These are phyloP conservation scores for Yamadazyma scolyti DNA, from an alignment of 805 yeast species.

Conservation along the genomic window DNA sequence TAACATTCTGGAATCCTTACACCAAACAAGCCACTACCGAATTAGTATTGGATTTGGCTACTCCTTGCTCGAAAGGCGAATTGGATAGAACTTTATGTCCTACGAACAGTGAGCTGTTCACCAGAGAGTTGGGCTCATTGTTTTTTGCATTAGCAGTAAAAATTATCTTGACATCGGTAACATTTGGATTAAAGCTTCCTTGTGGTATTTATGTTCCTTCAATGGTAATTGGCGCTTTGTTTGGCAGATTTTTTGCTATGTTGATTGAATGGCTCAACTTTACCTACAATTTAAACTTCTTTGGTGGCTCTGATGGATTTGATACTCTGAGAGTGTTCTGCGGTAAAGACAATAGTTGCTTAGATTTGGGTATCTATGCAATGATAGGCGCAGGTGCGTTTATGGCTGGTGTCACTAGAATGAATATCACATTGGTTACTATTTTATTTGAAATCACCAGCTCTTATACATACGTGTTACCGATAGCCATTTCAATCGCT, in stretches of 20 bases:
- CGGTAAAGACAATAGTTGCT: conserved; percentile 19
- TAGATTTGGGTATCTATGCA: conserved; percentile 50
- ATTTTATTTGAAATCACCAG: conserved; percentile 54
- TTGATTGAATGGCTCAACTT: conserved; percentile 34
- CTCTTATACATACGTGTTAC: conserved; percentile 53
- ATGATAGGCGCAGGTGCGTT: conserved; percentile 56
- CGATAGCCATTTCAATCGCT: conserved; percentile 53
- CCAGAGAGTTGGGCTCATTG: conserved; percentile 29
- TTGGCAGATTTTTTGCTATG: conserved; percentile 50
- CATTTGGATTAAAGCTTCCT: conserved; percentile 58
- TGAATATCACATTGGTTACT: conserved; percentile 51
- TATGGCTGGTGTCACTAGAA: conserved; percentile 55
- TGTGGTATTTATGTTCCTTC: conserved; percentile 63
- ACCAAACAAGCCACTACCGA: conserved; percentile 49
- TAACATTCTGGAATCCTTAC: conserved; percentile 47
- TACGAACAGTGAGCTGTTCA: conserved; percentile 18
- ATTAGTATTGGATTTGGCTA: conserved; percentile 45
- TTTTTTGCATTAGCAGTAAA: conserved; percentile 43
- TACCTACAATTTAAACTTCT: conserved; percentile 6
- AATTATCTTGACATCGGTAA: conserved; percentile 43
- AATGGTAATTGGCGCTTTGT: conserved; percentile 60
- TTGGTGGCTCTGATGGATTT: conserved; percentile 1
- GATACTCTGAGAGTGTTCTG: conserved; percentile 11
- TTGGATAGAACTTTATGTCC: conserved; percentile 29
- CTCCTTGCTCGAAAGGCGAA: conserved; percentile 41